Evolutionary conservation across 208 protist species (phyloP).

Genomic region (Trypanosoma congolense): DNA sequence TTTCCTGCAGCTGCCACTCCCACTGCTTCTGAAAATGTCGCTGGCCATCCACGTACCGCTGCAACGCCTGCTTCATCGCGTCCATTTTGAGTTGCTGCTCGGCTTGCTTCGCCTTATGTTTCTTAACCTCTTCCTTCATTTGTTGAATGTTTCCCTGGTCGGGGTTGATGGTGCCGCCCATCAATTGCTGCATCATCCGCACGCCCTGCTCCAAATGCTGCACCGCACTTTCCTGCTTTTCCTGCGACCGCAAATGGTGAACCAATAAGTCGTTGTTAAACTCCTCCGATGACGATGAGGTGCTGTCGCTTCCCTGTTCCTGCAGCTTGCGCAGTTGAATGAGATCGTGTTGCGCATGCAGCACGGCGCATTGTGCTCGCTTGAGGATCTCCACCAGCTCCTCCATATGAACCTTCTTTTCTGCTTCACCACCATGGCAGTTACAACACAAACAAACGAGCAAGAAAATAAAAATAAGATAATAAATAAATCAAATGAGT

Average conservation of each 20-base stretch:
- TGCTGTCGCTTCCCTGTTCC: constrained; percentile 6
- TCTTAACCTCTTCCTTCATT: constrained; percentile 23
- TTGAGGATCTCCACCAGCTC: constrained; percentile 31
- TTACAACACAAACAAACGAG: neutral
- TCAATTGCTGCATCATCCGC: constrained; percentile 23
- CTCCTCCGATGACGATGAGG: neutral
- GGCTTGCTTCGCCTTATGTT: constrained; percentile 30
- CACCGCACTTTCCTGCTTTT: constrained; percentile 38
- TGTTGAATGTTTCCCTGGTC: neutral
- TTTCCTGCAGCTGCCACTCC: constrained; percentile 7
- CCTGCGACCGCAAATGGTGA: constrained; percentile 26
- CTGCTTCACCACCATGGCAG: neutral
- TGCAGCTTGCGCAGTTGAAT: constrained; percentile 24
- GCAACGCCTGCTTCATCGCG: constrained; percentile 42
- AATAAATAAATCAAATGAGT: too few species aligned
- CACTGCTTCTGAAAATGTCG: constrained; percentile 19
- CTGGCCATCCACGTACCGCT: constrained; percentile 54
- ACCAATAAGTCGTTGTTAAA: constrained; percentile 8
- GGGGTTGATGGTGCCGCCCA: constrained; percentile 4
- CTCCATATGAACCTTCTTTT: constrained; percentile 30
- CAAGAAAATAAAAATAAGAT: neutral
- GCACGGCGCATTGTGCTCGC: constrained; percentile 32
- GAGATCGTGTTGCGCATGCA: constrained; percentile 33
- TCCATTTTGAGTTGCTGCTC: constrained; percentile 42
- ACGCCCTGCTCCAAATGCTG: constrained; percentile 31